These are phyloP conservation scores for Botrytis paeoniae DNA, from an alignment of 2,329 filamentous ascomycete genomes.

Conservation along the genomic window DNA sequence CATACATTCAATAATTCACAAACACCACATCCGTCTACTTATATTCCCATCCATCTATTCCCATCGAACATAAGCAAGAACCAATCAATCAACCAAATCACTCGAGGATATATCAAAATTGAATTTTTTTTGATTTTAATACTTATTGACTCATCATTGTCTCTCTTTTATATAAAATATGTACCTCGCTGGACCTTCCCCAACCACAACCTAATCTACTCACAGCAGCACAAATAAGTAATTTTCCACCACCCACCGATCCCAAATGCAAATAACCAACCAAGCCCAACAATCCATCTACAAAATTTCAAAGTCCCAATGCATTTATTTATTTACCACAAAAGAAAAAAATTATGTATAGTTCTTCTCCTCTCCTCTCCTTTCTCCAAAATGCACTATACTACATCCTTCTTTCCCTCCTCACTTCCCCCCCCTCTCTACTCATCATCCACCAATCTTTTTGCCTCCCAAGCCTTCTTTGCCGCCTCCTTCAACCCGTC, in stretches of 20 bases:
- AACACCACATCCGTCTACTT: too few species aligned
- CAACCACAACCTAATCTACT: neutral
- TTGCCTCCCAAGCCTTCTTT: constrained; percentile 44
- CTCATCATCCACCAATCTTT: constrained; percentile 42
- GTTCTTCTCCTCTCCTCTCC: neutral
- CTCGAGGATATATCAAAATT: neutral
- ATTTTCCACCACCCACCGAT: neutral
- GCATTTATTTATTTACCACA: neutral
- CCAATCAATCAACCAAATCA: neutral
- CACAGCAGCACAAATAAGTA: neutral
- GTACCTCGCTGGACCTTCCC: neutral
- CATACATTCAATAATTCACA: too few species aligned
- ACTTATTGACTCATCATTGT: neutral
- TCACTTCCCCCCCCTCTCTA: constrained; percentile 14
- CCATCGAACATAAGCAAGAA: too few species aligned
- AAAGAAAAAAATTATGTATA: neutral
- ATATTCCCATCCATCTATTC: too few species aligned
- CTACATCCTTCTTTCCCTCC: neutral
- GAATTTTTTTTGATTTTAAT: neutral
- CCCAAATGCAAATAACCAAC: neutral
- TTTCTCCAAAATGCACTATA: neutral
- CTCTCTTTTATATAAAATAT: neutral
- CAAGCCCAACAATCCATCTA: constrained; percentile 2
- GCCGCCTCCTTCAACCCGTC: constrained; percentile 56
- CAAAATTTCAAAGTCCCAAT: neutral